Evolutionary conservation across 129 eudicot species (phyloP).

Genomic region (Solidago caesia): DNA sequence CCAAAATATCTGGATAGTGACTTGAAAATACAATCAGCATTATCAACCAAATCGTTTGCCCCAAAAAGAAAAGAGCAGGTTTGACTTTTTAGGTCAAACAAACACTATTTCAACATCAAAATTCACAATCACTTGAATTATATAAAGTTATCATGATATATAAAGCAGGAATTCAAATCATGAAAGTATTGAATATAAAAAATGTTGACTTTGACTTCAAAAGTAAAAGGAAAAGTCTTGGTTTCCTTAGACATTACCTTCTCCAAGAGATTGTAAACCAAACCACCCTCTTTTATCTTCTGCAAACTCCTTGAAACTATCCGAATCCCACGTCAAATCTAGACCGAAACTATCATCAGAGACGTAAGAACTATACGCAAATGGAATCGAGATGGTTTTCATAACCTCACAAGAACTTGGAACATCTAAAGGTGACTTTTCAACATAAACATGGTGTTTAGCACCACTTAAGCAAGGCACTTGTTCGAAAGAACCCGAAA

Average conservation of each 20-base stretch:
- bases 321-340: slow-evolving; percentile 46
- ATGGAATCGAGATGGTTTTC: slow-evolving; percentile 47
- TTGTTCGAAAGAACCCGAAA: slow-evolving; percentile 24
- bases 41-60: neutral
- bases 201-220: slow-evolving; percentile 25
- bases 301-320: slow-evolving; percentile 18
- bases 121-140: neutral
- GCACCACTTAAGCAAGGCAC: slow-evolving; percentile 49
- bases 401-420: slow-evolving; percentile 39
- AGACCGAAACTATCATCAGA: slow-evolving; percentile 62
- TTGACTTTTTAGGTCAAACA: slow-evolving; percentile 22
- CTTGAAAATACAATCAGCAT: neutral
- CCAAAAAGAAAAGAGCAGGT: neutral
- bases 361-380: slow-evolving; percentile 45
- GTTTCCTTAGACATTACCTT: slow-evolving; percentile 33
- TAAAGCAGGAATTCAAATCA: neutral
- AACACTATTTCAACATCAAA: neutral
- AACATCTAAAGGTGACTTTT: slow-evolving; percentile 31
- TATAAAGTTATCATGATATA: neutral
- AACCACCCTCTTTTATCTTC: slow-evolving; percentile 25
- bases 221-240: slow-evolving; percentile 9
- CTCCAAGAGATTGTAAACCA: slow-evolving; percentile 23
- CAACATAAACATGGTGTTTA: slow-evolving; percentile 44
- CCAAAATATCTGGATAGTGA: neutral
- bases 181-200: neutral